Evolutionary conservation across 176 grass and related monocot species (phyloP), one percentile per base, ranked within the genome.

Genomic region (Triticum aestivum): DNA sequence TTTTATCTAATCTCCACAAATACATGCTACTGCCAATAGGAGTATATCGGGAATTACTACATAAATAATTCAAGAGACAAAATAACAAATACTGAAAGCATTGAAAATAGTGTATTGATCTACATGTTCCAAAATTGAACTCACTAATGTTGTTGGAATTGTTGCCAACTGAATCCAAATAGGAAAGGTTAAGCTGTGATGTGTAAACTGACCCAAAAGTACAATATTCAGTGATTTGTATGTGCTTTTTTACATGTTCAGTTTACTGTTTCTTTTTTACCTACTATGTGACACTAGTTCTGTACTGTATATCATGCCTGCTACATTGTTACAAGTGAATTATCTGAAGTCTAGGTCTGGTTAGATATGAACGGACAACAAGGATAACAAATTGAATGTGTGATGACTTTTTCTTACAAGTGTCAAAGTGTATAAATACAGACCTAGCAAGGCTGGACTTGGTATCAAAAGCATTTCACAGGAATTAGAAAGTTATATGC

Each of bases 311-410:
- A 61, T 85, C 23, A 41, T 41, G 39, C 5, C 42, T 65, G 73
- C 86, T 35, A 71, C 71, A 27, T 59, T 71, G 72, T 73, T 80
- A 41, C 58, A 42, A 65, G 38, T 45, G 79, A 79, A 84, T 52
- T 89, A 23, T 44, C 54, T 81, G 77, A 75, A 73, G 45, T 21
- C 18, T 75, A 61, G 12, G 12, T 80, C 66, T 72, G 18, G 65
- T 85, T 73, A 59, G 79, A 54, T 65, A 76, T 73, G 61, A 75
- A 69, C 1, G 0, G 12, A 80, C 61, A 73, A 79, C 2, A 32
- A 79, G 30, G 11, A 83, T 47, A 62, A 20, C 14, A 61, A 79
- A 79, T 49, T 27, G 27, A 30, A 26, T 0, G 32, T 34, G 32
- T 17, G 6, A 75, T 14, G 1, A 37, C 26, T 18, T 11, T 32